A percentile compares a stretch with the other conserved stretches of the same genome.
Evolutionary conservation across 163 green algal species (phyloP).

Genomic region (Chlorella variabilis): DNA sequence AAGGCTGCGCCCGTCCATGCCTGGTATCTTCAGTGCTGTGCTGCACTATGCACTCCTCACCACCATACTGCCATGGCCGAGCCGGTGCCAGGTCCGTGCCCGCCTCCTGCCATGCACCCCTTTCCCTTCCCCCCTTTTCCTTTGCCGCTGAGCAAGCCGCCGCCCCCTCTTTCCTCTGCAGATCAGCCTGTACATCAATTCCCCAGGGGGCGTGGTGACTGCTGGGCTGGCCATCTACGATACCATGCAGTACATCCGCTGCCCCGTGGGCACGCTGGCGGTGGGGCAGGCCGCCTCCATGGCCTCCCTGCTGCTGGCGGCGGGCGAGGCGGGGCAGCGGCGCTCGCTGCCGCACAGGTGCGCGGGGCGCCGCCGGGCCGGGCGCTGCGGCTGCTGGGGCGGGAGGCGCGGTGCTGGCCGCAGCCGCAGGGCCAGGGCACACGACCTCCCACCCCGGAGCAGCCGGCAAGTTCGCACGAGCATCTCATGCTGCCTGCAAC

Average conservation of each 20-base stretch:
- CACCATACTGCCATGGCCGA: too few species aligned
- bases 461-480: too few species aligned
- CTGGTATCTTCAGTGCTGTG: too few species aligned
- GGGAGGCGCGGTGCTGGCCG: too few species aligned
- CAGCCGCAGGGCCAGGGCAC: too few species aligned
- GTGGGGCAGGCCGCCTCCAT: slow-evolving; percentile 94
- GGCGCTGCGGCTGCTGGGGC: background rate
- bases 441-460: too few species aligned
- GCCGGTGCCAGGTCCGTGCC: too few species aligned
- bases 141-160: too few species aligned
- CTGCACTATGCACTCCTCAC: too few species aligned
- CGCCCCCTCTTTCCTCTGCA: too few species aligned
- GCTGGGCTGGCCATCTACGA: slow-evolving; percentile 98
- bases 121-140: background rate
- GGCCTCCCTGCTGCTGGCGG: slow-evolving; percentile 90
- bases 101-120: background rate
- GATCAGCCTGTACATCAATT: slow-evolving; percentile 99
- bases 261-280: slow-evolving; percentile 76
- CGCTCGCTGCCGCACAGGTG: slow-evolving; percentile 80
- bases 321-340: slow-evolving; percentile 80
- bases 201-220: slow-evolving; percentile 91
- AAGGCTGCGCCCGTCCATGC: too few species aligned
- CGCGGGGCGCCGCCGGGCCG: background rate
- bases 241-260: slow-evolving; percentile 96
- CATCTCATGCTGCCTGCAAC: too few species aligned